Percentiles rank a stretch among this genome's conserved stretches.
Evolutionary conservation across 2,329 filamentous ascomycete genomes (phyloP).

Genomic region (Botryotinia calthae): DNA sequence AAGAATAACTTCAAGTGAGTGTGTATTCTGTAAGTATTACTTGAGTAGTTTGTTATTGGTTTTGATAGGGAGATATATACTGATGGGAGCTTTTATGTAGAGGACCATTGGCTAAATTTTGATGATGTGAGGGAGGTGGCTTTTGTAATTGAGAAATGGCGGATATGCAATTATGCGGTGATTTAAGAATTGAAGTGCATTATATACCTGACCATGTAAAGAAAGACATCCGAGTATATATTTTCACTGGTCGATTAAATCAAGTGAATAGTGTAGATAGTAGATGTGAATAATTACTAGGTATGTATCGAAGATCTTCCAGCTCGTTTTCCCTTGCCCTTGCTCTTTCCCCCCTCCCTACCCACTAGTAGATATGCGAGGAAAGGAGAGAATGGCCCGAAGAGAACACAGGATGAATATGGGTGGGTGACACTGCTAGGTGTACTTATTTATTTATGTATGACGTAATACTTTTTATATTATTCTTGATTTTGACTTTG

Average conservation of each 20-base stretch:
- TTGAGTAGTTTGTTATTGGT: neutral
- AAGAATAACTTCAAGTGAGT: constrained; percentile 62
- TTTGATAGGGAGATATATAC: neutral
- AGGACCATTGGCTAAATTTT: neutral
- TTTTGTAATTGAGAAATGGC: neutral
- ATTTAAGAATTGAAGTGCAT: neutral
- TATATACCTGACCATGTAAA: neutral
- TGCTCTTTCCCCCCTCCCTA: neutral
- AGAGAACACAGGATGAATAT: neutral
- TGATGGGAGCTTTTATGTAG: neutral
- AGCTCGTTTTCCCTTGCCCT: neutral
- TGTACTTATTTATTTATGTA: neutral
- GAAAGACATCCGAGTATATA: neutral
- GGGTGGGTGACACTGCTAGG: too few species aligned
- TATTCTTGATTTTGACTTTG: neutral
- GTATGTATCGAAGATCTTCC: neutral
- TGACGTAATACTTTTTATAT: neutral
- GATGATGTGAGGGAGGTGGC: neutral
- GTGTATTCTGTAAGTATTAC: neutral
- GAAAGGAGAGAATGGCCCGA: neutral
- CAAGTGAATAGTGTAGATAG: neutral
- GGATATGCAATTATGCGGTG: neutral
- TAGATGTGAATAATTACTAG: neutral
- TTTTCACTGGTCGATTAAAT: neutral
- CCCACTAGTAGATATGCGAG: neutral